These are phyloP conservation scores for Globisporangium nunn DNA, from an alignment of 352 stramenopile species.

Conservation along the genomic window DNA sequence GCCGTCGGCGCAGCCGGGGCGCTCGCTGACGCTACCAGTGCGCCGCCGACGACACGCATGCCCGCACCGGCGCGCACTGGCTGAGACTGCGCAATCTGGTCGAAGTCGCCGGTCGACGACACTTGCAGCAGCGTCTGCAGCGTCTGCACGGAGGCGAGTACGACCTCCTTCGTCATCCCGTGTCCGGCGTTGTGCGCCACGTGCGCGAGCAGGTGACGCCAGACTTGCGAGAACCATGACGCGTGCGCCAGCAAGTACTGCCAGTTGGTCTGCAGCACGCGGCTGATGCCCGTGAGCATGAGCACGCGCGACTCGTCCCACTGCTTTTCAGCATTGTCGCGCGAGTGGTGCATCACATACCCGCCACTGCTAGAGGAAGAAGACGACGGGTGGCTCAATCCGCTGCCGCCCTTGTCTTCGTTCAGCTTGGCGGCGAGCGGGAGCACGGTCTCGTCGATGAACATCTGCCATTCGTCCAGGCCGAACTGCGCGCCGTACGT, in stretches of 20 bases:
- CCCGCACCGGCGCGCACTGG: constrained; percentile 77
- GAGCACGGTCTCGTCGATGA: constrained; percentile 92
- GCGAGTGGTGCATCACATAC: constrained; percentile 92
- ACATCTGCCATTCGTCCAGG: constrained; percentile 88
- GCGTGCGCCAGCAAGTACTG: constrained; percentile 51
- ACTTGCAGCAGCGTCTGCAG: constrained; percentile 82
- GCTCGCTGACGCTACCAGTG: constrained; percentile 36
- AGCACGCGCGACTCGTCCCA: constrained; percentile 96
- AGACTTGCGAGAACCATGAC: constrained; percentile 58
- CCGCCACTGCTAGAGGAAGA: neutral
- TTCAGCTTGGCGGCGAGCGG: constrained; percentile 71
- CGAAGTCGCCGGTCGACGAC: constrained; percentile 59
- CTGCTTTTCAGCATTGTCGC: constrained; percentile 94
- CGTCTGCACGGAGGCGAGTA: constrained; percentile 63
- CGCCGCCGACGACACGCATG: constrained; percentile 88
- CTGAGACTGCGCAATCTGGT: constrained; percentile 62
- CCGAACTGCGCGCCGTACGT: constrained; percentile 91
- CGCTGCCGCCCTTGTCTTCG: constrained; percentile 18
- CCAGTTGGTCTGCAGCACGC: constrained; percentile 88
- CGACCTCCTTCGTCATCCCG: constrained; percentile 69
- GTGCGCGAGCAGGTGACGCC: constrained; percentile 51
- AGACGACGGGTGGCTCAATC: neutral
- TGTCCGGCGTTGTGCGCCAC: constrained; percentile 46
- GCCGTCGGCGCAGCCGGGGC: neutral
- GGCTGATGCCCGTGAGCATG: constrained; percentile 90